Conservation (phyloP, 2,329 filamentous ascomycete genomes). For the Penicillium sp. region DNA sequence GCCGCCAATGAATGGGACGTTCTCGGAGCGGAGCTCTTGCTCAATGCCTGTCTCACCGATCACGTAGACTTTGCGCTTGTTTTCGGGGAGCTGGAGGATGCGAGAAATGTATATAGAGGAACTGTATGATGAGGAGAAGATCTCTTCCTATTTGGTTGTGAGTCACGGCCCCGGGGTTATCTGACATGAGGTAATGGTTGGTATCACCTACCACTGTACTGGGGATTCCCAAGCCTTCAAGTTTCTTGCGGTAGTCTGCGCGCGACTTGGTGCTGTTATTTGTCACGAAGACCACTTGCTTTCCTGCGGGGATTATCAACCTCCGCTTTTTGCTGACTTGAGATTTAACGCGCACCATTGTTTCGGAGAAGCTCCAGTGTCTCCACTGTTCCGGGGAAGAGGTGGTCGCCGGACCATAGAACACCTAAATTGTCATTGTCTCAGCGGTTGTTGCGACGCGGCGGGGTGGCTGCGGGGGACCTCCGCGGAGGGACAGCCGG, state of each 20-base stretch:
- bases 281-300: conserved; percentile 91
- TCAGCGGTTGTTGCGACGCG: conserved; percentile 35
- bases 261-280: conserved; percentile 99
- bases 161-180: not conserved
- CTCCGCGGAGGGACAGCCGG: conserved; percentile 4
- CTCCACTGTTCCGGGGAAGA: conserved; percentile 82
- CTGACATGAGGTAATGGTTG: not conserved
- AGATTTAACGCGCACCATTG: conserved; percentile 58
- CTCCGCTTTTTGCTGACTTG: not conserved
- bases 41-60: conserved; percentile 91
- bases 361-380: conserved; percentile 79
- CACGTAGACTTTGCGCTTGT: conserved; percentile 91
- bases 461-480: not conserved
- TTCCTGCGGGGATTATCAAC: conserved; percentile 58
- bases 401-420: conserved; percentile 90
- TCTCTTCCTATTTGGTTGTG: conserved; percentile 65
- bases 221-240: conserved; percentile 76
- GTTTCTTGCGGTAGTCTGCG: conserved; percentile 87
- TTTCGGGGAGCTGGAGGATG: conserved; percentile 74
- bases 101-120: conserved; percentile 93
- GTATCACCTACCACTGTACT: conserved; percentile 57
- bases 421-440: conserved; percentile 65
- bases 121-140: conserved; percentile 95
- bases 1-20: conserved; percentile 77
- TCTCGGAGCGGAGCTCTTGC: conserved; percentile 77